phyloP scores from a whole-genome alignment of 306 rosid genomes.

The Lathyrus tuberosus region DNA sequence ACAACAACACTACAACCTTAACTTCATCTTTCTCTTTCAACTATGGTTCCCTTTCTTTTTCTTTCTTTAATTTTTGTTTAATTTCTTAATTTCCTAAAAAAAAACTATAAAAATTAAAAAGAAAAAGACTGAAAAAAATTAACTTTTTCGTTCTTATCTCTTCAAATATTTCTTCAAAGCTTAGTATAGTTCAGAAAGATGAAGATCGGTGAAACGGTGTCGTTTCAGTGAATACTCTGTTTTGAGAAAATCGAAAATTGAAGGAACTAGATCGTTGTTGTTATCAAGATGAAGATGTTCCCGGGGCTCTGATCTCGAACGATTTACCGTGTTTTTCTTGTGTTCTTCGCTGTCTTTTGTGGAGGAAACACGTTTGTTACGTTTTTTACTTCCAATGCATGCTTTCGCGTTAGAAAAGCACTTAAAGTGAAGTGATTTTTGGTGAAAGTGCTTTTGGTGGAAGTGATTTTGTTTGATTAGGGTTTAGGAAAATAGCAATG shows the following conservation, averaged over 20 bases:
- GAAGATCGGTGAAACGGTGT: constrained; percentile 54
- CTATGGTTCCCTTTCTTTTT: constrained; percentile 37
- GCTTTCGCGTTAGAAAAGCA: not conserved
- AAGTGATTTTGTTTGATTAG: not conserved
- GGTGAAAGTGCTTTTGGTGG: too few relatives aligned
- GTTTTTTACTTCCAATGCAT: not conserved
- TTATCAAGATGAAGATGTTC: constrained; percentile 32
- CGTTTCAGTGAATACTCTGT: constrained; percentile 36
- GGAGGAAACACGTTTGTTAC: constrained; percentile 8
- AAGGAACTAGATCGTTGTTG: constrained; percentile 46
- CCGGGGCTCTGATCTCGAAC: constrained; percentile 61
- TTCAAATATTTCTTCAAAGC: not conserved
- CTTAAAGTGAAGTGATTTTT: too few relatives aligned
- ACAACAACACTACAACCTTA: constrained; percentile 1
- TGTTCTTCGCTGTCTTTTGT: constrained; percentile 50
- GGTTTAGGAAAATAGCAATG: constrained; percentile 47
- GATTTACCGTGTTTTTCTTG: constrained; percentile 48
- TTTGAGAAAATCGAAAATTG: constrained; percentile 22
- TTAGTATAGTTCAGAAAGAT: not conserved
- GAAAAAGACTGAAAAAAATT: not conserved
- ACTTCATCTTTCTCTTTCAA: constrained; percentile 38
- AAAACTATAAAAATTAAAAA: not conserved
- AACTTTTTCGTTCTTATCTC: constrained; percentile 7
- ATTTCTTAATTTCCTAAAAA: too few relatives aligned
- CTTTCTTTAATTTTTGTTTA: not conserved